Conservation (phyloP, 2,329 filamentous ascomycete species). For the Fusarium cyanostomum region DNA sequence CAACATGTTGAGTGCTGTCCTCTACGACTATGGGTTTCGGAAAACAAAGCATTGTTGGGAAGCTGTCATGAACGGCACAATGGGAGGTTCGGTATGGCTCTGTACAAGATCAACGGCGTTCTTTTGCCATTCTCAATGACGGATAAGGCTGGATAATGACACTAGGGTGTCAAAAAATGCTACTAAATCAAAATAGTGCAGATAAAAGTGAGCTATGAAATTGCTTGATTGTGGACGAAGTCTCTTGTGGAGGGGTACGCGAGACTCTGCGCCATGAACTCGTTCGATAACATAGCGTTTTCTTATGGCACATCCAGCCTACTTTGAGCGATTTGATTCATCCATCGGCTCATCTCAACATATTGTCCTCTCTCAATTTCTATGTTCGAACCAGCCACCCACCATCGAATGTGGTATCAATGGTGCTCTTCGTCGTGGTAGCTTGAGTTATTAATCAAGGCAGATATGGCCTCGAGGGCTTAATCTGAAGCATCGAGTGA, state of each 20-base stretch:
- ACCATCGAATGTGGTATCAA: too few relatives aligned
- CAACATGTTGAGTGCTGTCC: constrained; percentile 8
- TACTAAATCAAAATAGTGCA: background rate
- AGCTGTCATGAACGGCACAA: background rate
- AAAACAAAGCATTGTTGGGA: constrained; percentile 13
- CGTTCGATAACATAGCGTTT: background rate
- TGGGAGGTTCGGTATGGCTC: constrained; percentile 16
- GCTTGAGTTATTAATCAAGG: too few relatives aligned
- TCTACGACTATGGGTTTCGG: constrained; percentile 2
- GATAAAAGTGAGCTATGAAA: background rate
- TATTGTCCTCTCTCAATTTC: too few relatives aligned
- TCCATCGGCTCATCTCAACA: background rate
- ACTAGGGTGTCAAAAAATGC: constrained; percentile 24
- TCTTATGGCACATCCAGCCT: background rate
- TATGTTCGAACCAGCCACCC: too few relatives aligned
- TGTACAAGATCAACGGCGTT: constrained; percentile 35
- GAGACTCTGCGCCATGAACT: background rate
- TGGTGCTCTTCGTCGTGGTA: too few relatives aligned
- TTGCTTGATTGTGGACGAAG: too few relatives aligned
- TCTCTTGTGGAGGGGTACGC: too few relatives aligned
- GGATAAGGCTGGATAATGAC: constrained; percentile 28
- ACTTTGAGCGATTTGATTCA: background rate
- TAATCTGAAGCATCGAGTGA: too few relatives aligned
- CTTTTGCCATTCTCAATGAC: constrained; percentile 29
- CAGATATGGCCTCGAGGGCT: too few relatives aligned